Evolutionary conservation across 202 grass and related monocot species (phyloP).

Genomic region (Setaria viridis): DNA sequence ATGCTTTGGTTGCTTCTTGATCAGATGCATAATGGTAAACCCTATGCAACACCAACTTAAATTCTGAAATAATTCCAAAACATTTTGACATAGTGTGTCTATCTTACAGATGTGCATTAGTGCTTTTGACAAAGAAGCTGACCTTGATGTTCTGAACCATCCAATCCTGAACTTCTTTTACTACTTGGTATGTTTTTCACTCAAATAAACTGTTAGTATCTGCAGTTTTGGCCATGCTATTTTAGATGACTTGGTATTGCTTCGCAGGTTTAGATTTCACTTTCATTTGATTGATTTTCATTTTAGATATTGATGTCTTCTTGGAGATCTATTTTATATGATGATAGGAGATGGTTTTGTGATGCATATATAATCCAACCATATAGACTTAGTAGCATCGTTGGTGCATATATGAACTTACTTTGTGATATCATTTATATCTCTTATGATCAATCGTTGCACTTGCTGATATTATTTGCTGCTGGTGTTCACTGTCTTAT

Average conservation of each 20-base stretch:
- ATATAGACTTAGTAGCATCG: neutral
- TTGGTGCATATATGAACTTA: neutral
- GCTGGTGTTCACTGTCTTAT: neutral
- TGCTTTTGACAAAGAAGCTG: conserved; percentile 74
- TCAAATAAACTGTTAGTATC: neutral
- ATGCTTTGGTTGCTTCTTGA: conserved; percentile 37
- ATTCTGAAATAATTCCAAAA: neutral
- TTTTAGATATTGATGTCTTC: neutral
- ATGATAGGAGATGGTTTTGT: neutral
- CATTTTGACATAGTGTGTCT: conserved; percentile 38
- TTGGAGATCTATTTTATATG: neutral
- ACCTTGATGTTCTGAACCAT: conserved; percentile 87
- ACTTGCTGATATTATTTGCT: conserved; percentile 15
- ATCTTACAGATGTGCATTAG: conserved; percentile 73
- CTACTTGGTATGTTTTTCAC: conserved; percentile 67
- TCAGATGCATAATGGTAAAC: conserved; percentile 1
- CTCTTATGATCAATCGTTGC: neutral
- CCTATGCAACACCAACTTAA: neutral
- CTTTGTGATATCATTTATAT: conserved; percentile 3
- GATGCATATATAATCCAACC: neutral
- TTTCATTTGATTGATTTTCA: neutral
- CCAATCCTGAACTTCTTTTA: conserved; percentile 87
- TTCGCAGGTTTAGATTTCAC: neutral
- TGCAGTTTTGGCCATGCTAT: neutral
- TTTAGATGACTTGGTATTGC: neutral